Conservation (phyloP, 2,329 filamentous ascomycete genomes). For the Aspergillus quadricinctus region DNA sequence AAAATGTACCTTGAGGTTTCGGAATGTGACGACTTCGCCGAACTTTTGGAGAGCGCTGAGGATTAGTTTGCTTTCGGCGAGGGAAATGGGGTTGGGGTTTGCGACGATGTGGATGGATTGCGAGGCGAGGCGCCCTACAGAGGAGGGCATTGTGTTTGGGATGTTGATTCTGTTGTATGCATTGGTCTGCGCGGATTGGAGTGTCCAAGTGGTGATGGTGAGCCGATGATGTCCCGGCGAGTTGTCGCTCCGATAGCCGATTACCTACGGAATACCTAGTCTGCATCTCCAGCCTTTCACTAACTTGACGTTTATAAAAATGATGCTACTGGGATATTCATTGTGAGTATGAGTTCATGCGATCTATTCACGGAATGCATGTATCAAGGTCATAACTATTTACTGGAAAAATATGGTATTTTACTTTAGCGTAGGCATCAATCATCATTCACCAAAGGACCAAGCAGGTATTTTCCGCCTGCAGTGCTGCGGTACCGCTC, state of each 20-base stretch:
- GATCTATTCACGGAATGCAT: not conserved
- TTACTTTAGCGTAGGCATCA: not conserved
- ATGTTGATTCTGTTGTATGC: not conserved
- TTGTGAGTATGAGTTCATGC: not conserved
- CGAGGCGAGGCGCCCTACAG: slow-evolving; percentile 11
- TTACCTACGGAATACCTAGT: not conserved
- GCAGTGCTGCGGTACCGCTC: not conserved
- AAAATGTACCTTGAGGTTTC: slow-evolving; percentile 30
- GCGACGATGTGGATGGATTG: slow-evolving; percentile 31
- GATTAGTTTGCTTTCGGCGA: slow-evolving; percentile 32
- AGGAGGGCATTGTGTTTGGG: slow-evolving; percentile 10
- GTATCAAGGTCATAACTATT: not conserved
- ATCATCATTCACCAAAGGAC: slow-evolving; percentile 2
- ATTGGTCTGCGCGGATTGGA: not conserved
- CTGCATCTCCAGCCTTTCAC: not conserved
- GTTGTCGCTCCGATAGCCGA: not conserved
- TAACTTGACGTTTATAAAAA: too few relatives aligned
- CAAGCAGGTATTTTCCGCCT: not conserved
- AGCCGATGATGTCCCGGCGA: not conserved
- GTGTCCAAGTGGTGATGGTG: slow-evolving; percentile 5
- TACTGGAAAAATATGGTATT: not conserved
- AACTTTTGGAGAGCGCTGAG: slow-evolving; percentile 38
- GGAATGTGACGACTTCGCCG: slow-evolving; percentile 38
- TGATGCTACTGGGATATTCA: not conserved
- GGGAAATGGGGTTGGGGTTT: slow-evolving; percentile 22